Conservation (phyloP, 2,329 filamentous ascomycete species). For the Penicillium concentricum region DNA sequence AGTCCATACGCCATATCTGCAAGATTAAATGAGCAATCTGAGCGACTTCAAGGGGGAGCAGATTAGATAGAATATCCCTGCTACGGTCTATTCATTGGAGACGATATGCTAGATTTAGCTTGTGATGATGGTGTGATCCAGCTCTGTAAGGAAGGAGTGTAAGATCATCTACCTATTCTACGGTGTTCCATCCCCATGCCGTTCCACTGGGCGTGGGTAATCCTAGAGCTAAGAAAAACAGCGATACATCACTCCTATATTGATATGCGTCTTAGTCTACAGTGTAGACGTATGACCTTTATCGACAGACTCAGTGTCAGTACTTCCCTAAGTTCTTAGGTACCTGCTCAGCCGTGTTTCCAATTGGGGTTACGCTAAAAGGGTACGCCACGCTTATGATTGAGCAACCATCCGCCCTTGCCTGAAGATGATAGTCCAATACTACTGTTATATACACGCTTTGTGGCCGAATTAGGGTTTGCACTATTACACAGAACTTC, state of each 20-base stretch:
- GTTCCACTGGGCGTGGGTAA: slow-evolving; percentile 1
- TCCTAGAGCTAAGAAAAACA: background rate
- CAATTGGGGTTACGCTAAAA: slow-evolving; percentile 20
- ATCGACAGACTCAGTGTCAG: background rate
- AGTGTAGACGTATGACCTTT: background rate
- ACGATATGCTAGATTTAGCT: slow-evolving; percentile 4
- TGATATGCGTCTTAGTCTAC: background rate
- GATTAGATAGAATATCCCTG: background rate
- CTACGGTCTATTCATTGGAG: background rate
- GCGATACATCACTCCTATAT: background rate
- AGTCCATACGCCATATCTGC: background rate
- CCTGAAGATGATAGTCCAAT: slow-evolving; percentile 1
- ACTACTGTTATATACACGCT: background rate
- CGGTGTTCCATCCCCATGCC: background rate
- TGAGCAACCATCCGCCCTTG: slow-evolving; percentile 17
- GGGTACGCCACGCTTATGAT: slow-evolving; percentile 17
- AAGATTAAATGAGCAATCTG: background rate
- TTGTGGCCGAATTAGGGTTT: slow-evolving; percentile 4
- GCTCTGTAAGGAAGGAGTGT: slow-evolving; percentile 8
- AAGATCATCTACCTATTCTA: background rate
- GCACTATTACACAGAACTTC: slow-evolving; percentile 1
- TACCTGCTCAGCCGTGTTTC: slow-evolving; percentile 16
- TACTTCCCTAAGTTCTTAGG: background rate
- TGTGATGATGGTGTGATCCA: slow-evolving; percentile 20
- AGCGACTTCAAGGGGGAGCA: background rate